Evolutionary conservation across 1,284 basidiomycete genomes (phyloP).

Genomic region (Ustilago hordei): DNA sequence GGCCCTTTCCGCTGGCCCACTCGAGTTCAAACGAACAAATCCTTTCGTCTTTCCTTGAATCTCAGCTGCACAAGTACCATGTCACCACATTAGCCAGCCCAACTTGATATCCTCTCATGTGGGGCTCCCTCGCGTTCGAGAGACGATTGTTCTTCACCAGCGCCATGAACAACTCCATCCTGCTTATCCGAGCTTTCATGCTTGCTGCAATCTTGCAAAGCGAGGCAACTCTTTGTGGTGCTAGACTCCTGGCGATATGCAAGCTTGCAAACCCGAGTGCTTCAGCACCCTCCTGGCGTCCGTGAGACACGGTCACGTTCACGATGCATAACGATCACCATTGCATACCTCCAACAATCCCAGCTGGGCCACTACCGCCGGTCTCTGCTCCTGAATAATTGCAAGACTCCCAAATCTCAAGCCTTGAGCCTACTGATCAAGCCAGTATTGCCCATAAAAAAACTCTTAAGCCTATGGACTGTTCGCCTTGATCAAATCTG

Average conservation of each 20-base stretch:
- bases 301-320: not conserved
- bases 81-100: no score
- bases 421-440: not conserved
- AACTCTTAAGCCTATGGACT: not conserved
- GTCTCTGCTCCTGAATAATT: not conserved
- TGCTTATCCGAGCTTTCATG: not conserved
- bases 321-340: constrained; percentile 2
- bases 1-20: no score
- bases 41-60: no score
- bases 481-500: not conserved
- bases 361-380: not conserved
- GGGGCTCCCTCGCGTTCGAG: no score
- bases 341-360: not conserved
- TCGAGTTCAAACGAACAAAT: no score
- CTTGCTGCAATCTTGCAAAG: not conserved
- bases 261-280: no score
- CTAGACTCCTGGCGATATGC: not conserved
- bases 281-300: not conserved
- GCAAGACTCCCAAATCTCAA: not conserved
- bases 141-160: not conserved
- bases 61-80: no score
- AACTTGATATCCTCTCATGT: no score
- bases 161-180: not conserved
- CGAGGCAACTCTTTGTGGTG: not conserved
- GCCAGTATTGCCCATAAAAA: not conserved